Evolutionary conservation across 305 asterid genomes (phyloP), one percentile per base, ranked within the genome.

Genomic region (Ajuga reptans): DNA sequence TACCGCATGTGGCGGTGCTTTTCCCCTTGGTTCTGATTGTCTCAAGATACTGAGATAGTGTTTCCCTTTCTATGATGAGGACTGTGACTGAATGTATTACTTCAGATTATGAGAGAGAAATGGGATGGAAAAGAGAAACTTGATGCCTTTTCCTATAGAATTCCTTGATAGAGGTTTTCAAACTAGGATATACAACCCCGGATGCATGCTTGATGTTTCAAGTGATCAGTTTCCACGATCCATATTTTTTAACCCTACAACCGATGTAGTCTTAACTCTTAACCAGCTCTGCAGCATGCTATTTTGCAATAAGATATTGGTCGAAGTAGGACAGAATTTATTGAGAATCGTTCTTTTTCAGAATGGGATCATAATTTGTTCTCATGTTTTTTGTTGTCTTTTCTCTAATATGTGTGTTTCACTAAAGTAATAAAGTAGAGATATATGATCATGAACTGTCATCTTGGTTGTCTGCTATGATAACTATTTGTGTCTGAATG

Each of bases 191-290:
- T 51, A 12, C 4, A 17, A 50, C 24, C 36, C 6, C 61, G 14
- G 46, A 24, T 5, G 34, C 33, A 65, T 33, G 75, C 21, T 42
- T 34, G 46, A 21, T 66, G 49, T 65, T 36, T 47, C 47, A 14
- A 49, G 31, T 15, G 37, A 66, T 66, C 63, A 27, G 14, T 21
- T 73, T 72, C 34, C 29, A 9, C 34, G 61, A 53, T 71, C 75
- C 34, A 12, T 15, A 27, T 9, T 27, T 12, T 36, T 16, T 56
- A 2, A 68, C 6, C 29, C 15, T 16, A 37, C 47, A 31, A 55
- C 29, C 17, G 3, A 10, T 21, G 18, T 21, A 29, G 29, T 29
- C 14, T 27, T 64, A 29, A 50, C 53, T 33, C n/a, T n/a, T n/a
- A 64, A 46, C 8, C 51, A 16, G 36, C 45, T 49, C 31, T 31